Percentiles rank a stretch among this genome's conserved stretches.
Conservation (phyloP, 805 yeast genomes). For the Pichia occidentalis region DNA sequence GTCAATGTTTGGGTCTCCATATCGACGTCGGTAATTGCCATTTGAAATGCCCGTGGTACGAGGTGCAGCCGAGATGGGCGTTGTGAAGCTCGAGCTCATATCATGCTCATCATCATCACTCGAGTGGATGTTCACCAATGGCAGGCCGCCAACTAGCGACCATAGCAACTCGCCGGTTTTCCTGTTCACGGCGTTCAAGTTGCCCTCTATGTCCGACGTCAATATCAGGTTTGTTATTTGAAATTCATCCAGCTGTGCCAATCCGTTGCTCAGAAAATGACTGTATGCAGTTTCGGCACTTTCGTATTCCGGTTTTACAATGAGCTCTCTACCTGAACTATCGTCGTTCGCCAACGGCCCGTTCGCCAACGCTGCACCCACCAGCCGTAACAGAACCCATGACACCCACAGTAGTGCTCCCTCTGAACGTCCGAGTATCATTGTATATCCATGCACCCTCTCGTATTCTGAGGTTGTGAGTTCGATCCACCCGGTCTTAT, state of each 20-base stretch:
- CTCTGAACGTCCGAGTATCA: too few species aligned
- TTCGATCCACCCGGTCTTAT: too few species aligned
- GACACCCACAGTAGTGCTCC: too few species aligned
- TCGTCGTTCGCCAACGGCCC: not conserved
- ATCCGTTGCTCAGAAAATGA: conserved; percentile 1
- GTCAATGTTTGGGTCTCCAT: not conserved
- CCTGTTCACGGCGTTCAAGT: conserved; percentile 73
- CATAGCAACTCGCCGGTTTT: conserved; percentile 69
- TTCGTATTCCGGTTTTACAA: not conserved
- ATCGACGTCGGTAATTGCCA: not conserved
- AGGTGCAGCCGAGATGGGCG: conserved; percentile 3
- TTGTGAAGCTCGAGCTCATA: conserved; percentile 1
- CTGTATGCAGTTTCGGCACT: not conserved
- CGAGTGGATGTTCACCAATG: conserved; percentile 42
- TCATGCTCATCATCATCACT: conserved; percentile 10
- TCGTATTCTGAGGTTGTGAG: too few species aligned
- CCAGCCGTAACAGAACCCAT: too few species aligned
- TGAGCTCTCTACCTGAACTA: conserved; percentile 4
- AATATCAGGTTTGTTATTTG: conserved; percentile 48
- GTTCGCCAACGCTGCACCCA: too few species aligned
- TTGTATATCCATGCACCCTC: too few species aligned
- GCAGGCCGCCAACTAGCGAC: conserved; percentile 62
- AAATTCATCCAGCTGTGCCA: conserved; percentile 21
- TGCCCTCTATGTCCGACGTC: conserved; percentile 81
- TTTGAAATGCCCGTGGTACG: not conserved